phyloP scores from a whole-genome alignment of 1,284 basidiomycete genomes.

The Melampsora americana region DNA sequence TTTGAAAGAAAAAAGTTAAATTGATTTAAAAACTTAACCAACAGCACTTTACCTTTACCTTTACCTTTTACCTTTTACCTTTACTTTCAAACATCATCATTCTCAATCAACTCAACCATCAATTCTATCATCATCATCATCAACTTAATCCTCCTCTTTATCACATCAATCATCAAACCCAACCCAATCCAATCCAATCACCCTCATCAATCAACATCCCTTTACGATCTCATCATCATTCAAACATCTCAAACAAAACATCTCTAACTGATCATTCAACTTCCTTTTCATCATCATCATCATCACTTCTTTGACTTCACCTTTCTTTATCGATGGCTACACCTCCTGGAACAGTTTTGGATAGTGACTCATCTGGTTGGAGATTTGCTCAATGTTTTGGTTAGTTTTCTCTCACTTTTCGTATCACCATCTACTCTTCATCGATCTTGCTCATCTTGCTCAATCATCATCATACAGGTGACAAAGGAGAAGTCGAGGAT shows the following conservation, averaged over 20 bases:
- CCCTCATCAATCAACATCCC: no score
- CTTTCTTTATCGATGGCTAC: conserved; percentile 8
- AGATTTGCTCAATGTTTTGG: conserved; percentile 99
- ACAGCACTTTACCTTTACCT: no score
- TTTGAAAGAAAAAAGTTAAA: no score
- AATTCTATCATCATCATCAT: neutral
- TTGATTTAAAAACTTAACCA: no score
- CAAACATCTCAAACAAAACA: no score
- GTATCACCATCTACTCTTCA: neutral
- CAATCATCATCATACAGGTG: conserved; percentile 34
- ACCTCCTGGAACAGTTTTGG: conserved; percentile 26
- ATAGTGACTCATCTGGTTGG: conserved; percentile 62
- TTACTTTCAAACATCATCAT: no score
- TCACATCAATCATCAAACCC: neutral
- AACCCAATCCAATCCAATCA: neutral
- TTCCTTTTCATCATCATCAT: neutral
- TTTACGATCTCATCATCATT: no score
- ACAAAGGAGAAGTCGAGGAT: conserved; percentile 78
- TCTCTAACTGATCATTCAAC: neutral
- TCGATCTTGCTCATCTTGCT: neutral
- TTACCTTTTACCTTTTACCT: no score
- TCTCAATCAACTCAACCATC: neutral
- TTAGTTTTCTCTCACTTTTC: conserved; percentile 60
- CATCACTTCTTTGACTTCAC: neutral
- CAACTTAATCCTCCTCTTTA: neutral